These are phyloP conservation scores for Moesziomyces sp. DNA, from an alignment of 1,284 basidiomycete genomes.

Conservation along the genomic window DNA sequence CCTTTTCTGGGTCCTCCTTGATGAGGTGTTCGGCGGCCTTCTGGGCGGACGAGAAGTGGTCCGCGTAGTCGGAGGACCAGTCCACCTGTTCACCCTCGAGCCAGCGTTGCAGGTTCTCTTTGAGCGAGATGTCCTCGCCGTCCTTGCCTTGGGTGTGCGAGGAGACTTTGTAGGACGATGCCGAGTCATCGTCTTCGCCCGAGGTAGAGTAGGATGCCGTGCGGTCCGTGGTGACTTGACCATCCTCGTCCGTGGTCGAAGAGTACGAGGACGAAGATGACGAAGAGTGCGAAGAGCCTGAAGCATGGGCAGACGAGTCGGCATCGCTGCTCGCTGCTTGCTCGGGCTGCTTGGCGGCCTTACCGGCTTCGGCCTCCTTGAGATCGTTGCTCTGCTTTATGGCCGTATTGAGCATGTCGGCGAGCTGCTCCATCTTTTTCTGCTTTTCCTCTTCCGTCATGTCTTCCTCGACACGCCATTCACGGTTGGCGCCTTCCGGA, in stretches of 20 bases:
- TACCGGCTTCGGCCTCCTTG: slow-evolving; percentile 5
- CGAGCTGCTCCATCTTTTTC: slow-evolving; percentile 45
- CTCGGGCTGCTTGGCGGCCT: background rate
- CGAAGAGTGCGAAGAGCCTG: slow-evolving; percentile 17
- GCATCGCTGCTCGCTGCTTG: slow-evolving; percentile 7
- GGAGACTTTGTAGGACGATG: slow-evolving; percentile 29
- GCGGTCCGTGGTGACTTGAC: slow-evolving; percentile 24
- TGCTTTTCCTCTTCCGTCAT: slow-evolving; percentile 37
- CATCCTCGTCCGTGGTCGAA: slow-evolving; percentile 31
- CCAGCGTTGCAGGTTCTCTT: slow-evolving; percentile 52
- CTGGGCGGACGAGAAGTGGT: slow-evolving; percentile 50
- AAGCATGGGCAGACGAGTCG: slow-evolving; percentile 7
- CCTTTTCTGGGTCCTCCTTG: slow-evolving; percentile 43
- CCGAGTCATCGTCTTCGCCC: slow-evolving; percentile 12
- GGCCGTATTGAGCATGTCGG: slow-evolving; percentile 46
- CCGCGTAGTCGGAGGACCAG: slow-evolving; percentile 46
- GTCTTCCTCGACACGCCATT: slow-evolving; percentile 43
- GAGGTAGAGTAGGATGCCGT: slow-evolving; percentile 35
- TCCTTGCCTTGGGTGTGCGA: slow-evolving; percentile 8
- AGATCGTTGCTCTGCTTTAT: slow-evolving; percentile 31
- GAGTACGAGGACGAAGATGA: slow-evolving; percentile 40
- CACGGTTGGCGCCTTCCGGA: slow-evolving; percentile 29
- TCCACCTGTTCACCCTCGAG: slow-evolving; percentile 54
- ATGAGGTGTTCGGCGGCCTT: slow-evolving; percentile 44
- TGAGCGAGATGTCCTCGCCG: slow-evolving; percentile 30